Conservation (phyloP, 768 basidiomycete species). For the Zangia roseola region DNA sequence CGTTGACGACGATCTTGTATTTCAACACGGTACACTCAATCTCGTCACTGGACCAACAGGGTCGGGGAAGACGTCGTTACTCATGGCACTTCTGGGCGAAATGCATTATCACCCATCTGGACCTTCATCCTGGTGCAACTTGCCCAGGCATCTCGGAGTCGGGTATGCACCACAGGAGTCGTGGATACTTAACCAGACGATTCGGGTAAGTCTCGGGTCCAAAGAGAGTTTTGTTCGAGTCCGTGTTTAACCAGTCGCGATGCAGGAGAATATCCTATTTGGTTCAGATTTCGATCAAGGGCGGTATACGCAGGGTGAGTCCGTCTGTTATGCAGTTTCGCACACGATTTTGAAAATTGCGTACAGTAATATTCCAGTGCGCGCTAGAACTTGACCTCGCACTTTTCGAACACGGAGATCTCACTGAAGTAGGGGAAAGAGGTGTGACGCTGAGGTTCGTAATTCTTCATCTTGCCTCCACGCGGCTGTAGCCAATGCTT, state of each 20-base stretch:
- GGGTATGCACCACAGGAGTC: slow-evolving; percentile 83
- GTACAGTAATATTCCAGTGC: slow-evolving; percentile 37
- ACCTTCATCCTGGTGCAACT: slow-evolving; percentile 60
- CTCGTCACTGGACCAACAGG: slow-evolving; percentile 59
- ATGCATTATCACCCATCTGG: slow-evolving; percentile 58
- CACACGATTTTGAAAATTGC: not conserved
- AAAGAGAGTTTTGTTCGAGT: too few species aligned
- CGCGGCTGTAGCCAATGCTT: too few species aligned
- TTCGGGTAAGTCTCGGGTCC: slow-evolving; percentile 48
- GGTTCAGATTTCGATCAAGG: slow-evolving; percentile 3
- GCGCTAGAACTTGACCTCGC: slow-evolving; percentile 43
- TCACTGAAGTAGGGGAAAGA: slow-evolving; percentile 71
- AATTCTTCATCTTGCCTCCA: too few species aligned
- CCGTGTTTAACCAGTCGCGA: not conserved
- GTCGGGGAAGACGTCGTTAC: slow-evolving; percentile 61
- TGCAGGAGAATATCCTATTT: slow-evolving; percentile 12
- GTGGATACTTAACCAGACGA: slow-evolving; percentile 81
- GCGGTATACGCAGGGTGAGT: slow-evolving; percentile 7
- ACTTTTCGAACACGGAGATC: slow-evolving; percentile 56
- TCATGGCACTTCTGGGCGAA: slow-evolving; percentile 64
- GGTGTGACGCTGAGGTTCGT: slow-evolving; percentile 51
- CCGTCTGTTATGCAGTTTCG: not conserved
- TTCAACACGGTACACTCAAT: slow-evolving; percentile 52
- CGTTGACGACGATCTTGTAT: slow-evolving; percentile 52
- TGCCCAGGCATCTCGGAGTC: slow-evolving; percentile 66